Evolutionary conservation across 257 asterid genomes (phyloP), one percentile per base, ranked within the genome.

Genomic region (Ballota nigra): DNA sequence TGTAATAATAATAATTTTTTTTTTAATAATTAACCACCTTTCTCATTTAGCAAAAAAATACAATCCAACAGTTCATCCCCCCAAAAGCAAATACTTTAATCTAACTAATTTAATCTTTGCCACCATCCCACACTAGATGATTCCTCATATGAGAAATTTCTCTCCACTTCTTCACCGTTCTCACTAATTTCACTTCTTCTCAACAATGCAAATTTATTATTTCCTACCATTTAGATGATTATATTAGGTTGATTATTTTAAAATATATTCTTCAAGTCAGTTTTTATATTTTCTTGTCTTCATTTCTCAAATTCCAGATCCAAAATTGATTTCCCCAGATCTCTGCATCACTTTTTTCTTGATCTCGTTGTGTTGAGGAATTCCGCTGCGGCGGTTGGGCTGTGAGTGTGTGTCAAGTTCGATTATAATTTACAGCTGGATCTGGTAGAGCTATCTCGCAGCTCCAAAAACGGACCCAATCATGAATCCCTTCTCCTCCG

Each of bases 401-500:
- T 60, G 45, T 61, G 26, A 19, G 70, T 4, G 67, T 52, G 77
- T 23, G 56, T 51, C 65, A 18, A 33, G 68, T 31, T 73, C 63
- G 57, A 29, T 23, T 38, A 20, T 29, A 56, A 70, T 55, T 62
- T 68, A 22, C 69, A 36, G 77, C 85, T 83, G 94, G 96, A 89
- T 92, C 98, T 92, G 87, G 80, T 85, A 68, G 88, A 87, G 86
- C 84, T 90, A 56, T 86, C 92, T 22, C 80, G 85, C 70, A 81
- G 81, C 82, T 86, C 81, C 79, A 59, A 79, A 45, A 36, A 74
- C 83, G 73, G 96, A 90, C 78, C 85, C 86, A 84, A 84, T 85
- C 90, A 93, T 93, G 98, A 91, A 91, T 79, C 92, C 92, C 45
- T 93, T 93, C 77, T 89, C 96, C 23, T 87, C 97, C 75, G 89